Evolutionary conservation across 2,329 filamentous ascomycete species (phyloP).

Genomic region (Colletotrichum musae): DNA sequence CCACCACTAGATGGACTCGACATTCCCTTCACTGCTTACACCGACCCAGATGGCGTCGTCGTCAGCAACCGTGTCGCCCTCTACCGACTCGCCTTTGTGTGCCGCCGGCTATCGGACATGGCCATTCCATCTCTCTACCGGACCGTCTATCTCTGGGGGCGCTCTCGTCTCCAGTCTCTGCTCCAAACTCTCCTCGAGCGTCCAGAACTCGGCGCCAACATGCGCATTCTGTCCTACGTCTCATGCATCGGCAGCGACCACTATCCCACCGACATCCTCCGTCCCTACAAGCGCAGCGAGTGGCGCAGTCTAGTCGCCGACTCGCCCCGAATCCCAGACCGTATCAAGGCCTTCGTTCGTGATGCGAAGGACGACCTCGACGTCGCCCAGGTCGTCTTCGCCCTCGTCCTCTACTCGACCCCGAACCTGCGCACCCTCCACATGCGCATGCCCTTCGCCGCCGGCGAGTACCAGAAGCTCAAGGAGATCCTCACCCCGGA

Average conservation of each 20-base stretch:
- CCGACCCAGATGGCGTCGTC: conserved; percentile 38
- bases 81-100: conserved; percentile 35
- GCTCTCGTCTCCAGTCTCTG: conserved; percentile 36
- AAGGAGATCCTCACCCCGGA: conserved; percentile 38
- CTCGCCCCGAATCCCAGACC: conserved; percentile 27
- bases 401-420: conserved; percentile 38
- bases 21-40: conserved; percentile 37
- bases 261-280: conserved; percentile 35
- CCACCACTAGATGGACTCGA: conserved; percentile 38
- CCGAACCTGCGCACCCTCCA: conserved; percentile 34
- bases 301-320: conserved; percentile 35
- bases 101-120: conserved; percentile 32
- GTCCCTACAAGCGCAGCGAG: conserved; percentile 38
- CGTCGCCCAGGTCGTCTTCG: conserved; percentile 37
- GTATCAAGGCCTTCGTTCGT: conserved; percentile 31
- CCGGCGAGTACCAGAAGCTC: conserved; percentile 39
- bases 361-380: conserved; percentile 35
- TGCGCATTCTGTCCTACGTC: conserved; percentile 39
- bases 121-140: conserved; percentile 36
- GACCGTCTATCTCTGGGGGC: conserved; percentile 38
- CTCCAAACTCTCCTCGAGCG: conserved; percentile 39
- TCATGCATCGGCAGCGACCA: conserved; percentile 37
- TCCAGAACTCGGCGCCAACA: conserved; percentile 35
- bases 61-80: conserved; percentile 37
- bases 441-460: conserved; percentile 40